Conservation (phyloP, 2,329 filamentous ascomycete species). For the Peltaster fructicola region DNA sequence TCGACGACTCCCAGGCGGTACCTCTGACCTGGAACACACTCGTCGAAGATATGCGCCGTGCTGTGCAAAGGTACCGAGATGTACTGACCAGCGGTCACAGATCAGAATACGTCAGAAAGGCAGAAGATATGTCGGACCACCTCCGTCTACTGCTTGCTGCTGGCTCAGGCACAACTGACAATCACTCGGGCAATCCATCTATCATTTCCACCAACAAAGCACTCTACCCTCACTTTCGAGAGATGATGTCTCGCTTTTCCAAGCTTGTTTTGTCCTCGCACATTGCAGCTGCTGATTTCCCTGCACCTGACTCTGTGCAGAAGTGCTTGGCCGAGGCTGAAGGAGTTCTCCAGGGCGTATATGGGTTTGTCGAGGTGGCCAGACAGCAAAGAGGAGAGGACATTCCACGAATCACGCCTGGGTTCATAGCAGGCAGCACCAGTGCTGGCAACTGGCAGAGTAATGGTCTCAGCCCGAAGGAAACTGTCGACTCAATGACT, state of each 20-base stretch:
- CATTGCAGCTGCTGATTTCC: slow-evolving; percentile 91
- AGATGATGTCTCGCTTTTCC: slow-evolving; percentile 99
- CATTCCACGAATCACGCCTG: slow-evolving; percentile 80
- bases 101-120: slow-evolving; percentile 78
- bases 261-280: slow-evolving; percentile 96
- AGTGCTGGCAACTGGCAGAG: slow-evolving; percentile 75
- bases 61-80: slow-evolving; percentile 77
- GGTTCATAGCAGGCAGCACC: slow-evolving; percentile 74
- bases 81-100: slow-evolving; percentile 70
- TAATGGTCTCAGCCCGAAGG: slow-evolving; percentile 44
- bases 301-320: slow-evolving; percentile 77
- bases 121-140: slow-evolving; percentile 98
- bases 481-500: slow-evolving; percentile 44
- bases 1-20: slow-evolving; percentile 68
- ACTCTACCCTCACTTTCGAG: slow-evolving; percentile 87
- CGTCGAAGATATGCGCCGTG: slow-evolving; percentile 80
- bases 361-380: slow-evolving; percentile 90
- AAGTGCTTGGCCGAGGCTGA: slow-evolving; percentile 98
- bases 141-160: slow-evolving; percentile 83
- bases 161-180: slow-evolving; percentile 92
- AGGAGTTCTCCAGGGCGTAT: slow-evolving; percentile 81
- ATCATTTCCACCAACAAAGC: slow-evolving; percentile 98
- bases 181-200: slow-evolving; percentile 96
- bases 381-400: slow-evolving; percentile 84
- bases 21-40: slow-evolving; percentile 78